phyloP scores from a whole-genome alignment of 805 yeast species.

The Kodamaea hsintzibuensis region DNA sequence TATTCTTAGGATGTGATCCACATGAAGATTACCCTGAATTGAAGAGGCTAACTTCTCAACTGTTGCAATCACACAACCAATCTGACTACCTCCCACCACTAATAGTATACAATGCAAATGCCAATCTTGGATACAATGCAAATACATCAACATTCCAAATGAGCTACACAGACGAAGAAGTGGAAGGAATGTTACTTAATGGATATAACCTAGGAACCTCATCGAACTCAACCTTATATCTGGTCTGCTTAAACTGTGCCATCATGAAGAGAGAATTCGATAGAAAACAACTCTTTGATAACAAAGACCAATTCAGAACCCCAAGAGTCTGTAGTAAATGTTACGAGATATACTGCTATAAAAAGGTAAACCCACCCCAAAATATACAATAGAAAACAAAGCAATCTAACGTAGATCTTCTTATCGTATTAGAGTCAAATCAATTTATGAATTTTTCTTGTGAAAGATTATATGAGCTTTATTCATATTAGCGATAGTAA shows the following conservation, averaged over 20 bases:
- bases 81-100: constrained; percentile 45
- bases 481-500: background rate
- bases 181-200: constrained; percentile 46
- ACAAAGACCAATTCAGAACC: constrained; percentile 3
- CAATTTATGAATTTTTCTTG: background rate
- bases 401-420: background rate
- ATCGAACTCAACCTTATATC: constrained; percentile 40
- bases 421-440: background rate
- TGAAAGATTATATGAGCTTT: background rate
- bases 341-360: constrained; percentile 22
- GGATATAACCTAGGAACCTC: constrained; percentile 53
- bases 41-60: background rate
- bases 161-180: constrained; percentile 47
- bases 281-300: constrained; percentile 16
- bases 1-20: constrained; percentile 47
- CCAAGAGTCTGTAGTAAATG: constrained; percentile 21
- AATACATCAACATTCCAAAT: constrained; percentile 63
- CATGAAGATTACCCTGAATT: constrained; percentile 26
- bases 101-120: constrained; percentile 53
- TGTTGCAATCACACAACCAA: background rate
- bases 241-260: constrained; percentile 58
- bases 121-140: constrained; percentile 40
- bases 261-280: constrained; percentile 54
- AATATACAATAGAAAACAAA: background rate
- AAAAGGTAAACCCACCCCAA: background rate